Percentiles rank a stretch among this genome's conserved stretches.
Conservation (phyloP, 768 basidiomycete species). For the Boletus vinaceobasis region DNA sequence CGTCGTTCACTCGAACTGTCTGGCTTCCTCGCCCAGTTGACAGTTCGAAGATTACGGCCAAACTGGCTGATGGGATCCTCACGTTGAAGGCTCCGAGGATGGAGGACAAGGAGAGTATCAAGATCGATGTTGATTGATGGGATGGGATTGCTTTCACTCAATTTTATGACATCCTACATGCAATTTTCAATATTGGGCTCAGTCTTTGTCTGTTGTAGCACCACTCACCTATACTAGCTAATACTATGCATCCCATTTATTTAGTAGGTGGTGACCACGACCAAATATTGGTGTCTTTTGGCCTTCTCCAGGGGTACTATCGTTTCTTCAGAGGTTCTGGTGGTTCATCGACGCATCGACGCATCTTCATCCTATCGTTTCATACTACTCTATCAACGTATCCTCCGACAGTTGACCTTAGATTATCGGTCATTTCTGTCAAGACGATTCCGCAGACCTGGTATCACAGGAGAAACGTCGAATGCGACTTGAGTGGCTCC, state of each 20-base stretch:
- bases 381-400: slow-evolving; percentile 25
- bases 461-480: slow-evolving; percentile 43
- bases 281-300: no score
- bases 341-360: no score
- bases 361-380: slow-evolving; percentile 23
- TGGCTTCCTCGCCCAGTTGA: slow-evolving; percentile 69
- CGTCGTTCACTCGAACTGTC: slow-evolving; percentile 64
- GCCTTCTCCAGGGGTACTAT: not conserved
- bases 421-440: not conserved
- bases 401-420: slow-evolving; percentile 7
- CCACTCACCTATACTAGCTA: not conserved
- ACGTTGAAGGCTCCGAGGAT: slow-evolving; percentile 58
- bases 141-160: not conserved
- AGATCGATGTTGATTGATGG: slow-evolving; percentile 38
- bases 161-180: not conserved
- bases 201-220: slow-evolving; percentile 1
- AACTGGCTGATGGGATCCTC: slow-evolving; percentile 66
- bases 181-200: not conserved
- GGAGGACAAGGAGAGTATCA: slow-evolving; percentile 53
- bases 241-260: not conserved
- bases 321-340: slow-evolving; percentile 12
- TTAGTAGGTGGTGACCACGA: no score
- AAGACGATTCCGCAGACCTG: slow-evolving; percentile 47
- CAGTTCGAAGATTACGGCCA: slow-evolving; percentile 54
- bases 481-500: slow-evolving; percentile 43